Conservation (phyloP, 768 basidiomycete genomes). For the Mycena sanguinolenta region DNA sequence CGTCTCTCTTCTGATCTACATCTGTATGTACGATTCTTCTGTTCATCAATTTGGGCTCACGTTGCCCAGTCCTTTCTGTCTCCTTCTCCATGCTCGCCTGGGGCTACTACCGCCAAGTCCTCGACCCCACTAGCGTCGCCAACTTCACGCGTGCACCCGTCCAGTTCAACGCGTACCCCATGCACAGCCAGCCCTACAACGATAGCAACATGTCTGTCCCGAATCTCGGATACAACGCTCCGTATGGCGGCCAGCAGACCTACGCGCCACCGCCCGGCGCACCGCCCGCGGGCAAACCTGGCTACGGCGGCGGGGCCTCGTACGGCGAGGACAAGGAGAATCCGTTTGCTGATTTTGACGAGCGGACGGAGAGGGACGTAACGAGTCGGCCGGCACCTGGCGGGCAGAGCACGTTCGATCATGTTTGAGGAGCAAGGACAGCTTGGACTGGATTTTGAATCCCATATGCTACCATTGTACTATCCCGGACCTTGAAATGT, state of each 20-base stretch:
- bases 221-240: constrained; percentile 36
- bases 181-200: constrained; percentile 70
- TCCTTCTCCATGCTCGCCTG: constrained; percentile 79
- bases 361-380: constrained; percentile 57
- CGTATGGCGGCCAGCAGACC: constrained; percentile 47
- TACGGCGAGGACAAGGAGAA: constrained; percentile 59
- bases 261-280: constrained; percentile 67
- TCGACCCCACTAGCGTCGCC: constrained; percentile 73
- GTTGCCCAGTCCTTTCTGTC: constrained; percentile 61
- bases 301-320: constrained; percentile 1
- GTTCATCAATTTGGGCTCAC: background rate
- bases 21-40: constrained; percentile 61
- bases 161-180: constrained; percentile 53
- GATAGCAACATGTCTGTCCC: too few relatives aligned
- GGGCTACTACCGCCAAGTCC: constrained; percentile 80
- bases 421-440: background rate
- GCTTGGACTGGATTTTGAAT: background rate
- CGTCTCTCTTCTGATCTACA: constrained; percentile 69
- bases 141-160: constrained; percentile 65
- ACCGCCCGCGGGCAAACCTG: constrained; percentile 55
- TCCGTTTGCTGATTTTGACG: constrained; percentile 70
- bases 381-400: constrained; percentile 55
- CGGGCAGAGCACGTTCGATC: constrained; percentile 46
- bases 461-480: background rate
- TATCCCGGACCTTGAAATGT: background rate